Evolutionary conservation across 2,329 filamentous ascomycete species (phyloP), one percentile per base, ranked within the genome.

Genomic region (Piedraia hortae): DNA sequence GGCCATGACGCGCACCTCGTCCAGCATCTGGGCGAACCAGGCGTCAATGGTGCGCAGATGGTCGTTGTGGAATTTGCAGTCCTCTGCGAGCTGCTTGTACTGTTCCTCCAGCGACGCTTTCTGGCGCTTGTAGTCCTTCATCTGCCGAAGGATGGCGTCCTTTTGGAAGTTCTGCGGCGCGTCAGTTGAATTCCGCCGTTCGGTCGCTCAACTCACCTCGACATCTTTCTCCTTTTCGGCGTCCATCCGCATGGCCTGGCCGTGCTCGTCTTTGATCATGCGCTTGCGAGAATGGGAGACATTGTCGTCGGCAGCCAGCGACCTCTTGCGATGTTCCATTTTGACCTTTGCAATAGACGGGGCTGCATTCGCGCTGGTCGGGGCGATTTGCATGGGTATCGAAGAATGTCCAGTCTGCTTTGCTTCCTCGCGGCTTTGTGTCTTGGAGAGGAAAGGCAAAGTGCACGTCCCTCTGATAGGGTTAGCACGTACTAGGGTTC

Each of bases 311-410:
- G 85, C 74, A 40, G 63, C 54, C 43, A 78, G 74, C 43, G 78
- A 72, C 63, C 85, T 68, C 63, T 97, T 97, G 63, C 85, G 77
- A 58, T 93, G 85, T 62, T 97, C 85, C 82, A 93, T 97, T 63
- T 85, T 90, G 56, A 66, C 57, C 53, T 74, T 10, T 7, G 16
- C 16, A 17, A 10, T 7, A 17, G 16, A 17, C 7, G 16, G 16
- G 7, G 16, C 7, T 17, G 16, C n/a, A n/a, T n/a, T n/a, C n/a
- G n/a, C n/a, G n/a, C n/a, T n/a, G n/a, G n/a, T n/a, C n/a, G n/a
- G n/a, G n/a, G n/a, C n/a, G n/a, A n/a, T n/a, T n/a, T n/a, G n/a
- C n/a, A n/a, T n/a, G n/a, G n/a, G n/a, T n/a, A n/a, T n/a, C n/a
- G n/a, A n/a, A n/a, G n/a, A n/a, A n/a, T n/a, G n/a, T n/a, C n/a